A percentile compares a stretch with the other conserved stretches of the same genome.
Evolutionary conservation across 2,329 filamentous ascomycete genomes (phyloP).

Genomic region (Aplosporella prunicola): DNA sequence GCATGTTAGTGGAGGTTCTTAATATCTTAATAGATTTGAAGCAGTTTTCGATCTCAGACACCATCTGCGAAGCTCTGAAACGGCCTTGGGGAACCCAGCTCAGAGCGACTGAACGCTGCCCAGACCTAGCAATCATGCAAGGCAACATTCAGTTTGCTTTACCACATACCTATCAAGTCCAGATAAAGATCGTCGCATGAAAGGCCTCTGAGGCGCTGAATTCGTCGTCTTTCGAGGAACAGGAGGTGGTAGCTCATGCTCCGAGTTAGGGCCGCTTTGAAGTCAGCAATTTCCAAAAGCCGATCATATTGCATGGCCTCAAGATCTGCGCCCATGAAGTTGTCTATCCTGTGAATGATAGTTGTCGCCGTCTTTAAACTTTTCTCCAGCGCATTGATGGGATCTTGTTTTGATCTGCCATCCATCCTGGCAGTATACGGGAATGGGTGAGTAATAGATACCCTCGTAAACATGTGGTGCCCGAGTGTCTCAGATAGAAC

Average conservation of each 20-base stretch:
- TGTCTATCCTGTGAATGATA: constrained; percentile 1
- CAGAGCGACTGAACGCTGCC: too few relatives aligned
- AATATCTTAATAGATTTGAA: too few relatives aligned
- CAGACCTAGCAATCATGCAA: too few relatives aligned
- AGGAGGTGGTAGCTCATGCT: constrained; percentile 7
- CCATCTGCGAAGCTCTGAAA: too few relatives aligned
- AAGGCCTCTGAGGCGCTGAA: constrained; percentile 2
- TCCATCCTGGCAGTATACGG: constrained; percentile 1
- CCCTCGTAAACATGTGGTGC: constrained; percentile 8
- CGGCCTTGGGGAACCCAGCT: too few relatives aligned
- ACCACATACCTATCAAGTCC: too few relatives aligned
- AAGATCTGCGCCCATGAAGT: constrained; percentile 7
- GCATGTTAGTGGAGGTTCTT: neutral
- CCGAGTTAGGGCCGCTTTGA: constrained; percentile 4
- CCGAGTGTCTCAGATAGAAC: constrained; percentile 8
- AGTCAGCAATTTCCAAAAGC: constrained; percentile 7
- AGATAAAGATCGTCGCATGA: too few relatives aligned
- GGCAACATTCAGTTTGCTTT: too few relatives aligned
- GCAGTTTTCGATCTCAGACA: too few relatives aligned
- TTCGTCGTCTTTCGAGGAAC: constrained; percentile 7
- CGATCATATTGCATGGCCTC: constrained; percentile 9
- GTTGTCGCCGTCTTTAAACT: constrained; percentile 1
- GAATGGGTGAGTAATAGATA: constrained; percentile 5
- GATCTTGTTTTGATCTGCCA: constrained; percentile 1
- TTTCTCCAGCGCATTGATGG: constrained; percentile 1